phyloP scores from a whole-genome alignment of 768 basidiomycete species.

The Suillus tomentosus region DNA sequence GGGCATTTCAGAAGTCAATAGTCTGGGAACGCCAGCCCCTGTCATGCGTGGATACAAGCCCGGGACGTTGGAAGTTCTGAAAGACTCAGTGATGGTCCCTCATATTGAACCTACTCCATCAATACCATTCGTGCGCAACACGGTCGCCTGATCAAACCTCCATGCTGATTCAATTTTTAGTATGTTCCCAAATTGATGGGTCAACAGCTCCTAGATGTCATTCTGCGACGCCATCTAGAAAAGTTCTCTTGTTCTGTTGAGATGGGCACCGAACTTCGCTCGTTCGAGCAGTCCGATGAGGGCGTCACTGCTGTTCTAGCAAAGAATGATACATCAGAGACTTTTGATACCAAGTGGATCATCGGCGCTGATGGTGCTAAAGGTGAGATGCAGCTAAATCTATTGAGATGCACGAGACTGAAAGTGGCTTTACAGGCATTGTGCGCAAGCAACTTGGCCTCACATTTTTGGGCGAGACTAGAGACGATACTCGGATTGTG shows the following conservation, averaged over 20 bases:
- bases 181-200: constrained; percentile 6
- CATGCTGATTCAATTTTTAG: constrained; percentile 4
- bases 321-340: constrained; percentile 9
- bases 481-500: constrained; percentile 28
- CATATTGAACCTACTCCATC: constrained; percentile 22
- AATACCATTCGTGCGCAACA: constrained; percentile 28
- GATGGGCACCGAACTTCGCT: constrained; percentile 35
- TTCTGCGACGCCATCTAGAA: constrained; percentile 4
- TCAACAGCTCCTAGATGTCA: constrained; percentile 31
- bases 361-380: constrained; percentile 23
- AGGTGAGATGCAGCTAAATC: constrained; percentile 12
- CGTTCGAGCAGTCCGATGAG: constrained; percentile 36
- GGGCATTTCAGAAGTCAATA: constrained; percentile 38
- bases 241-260: constrained; percentile 33
- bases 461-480: constrained; percentile 32
- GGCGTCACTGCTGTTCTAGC: constrained; percentile 26
- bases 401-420: not conserved
- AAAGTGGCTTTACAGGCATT: not conserved
- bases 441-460: constrained; percentile 13
- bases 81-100: constrained; percentile 20
- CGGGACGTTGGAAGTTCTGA: constrained; percentile 6
- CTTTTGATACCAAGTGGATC: constrained; percentile 14
- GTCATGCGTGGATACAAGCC: constrained; percentile 36
- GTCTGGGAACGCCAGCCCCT: constrained; percentile 28
- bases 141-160: not conserved